Conservation (phyloP, 2,329 filamentous ascomycete species). For the Stachybotrys echinatus region DNA sequence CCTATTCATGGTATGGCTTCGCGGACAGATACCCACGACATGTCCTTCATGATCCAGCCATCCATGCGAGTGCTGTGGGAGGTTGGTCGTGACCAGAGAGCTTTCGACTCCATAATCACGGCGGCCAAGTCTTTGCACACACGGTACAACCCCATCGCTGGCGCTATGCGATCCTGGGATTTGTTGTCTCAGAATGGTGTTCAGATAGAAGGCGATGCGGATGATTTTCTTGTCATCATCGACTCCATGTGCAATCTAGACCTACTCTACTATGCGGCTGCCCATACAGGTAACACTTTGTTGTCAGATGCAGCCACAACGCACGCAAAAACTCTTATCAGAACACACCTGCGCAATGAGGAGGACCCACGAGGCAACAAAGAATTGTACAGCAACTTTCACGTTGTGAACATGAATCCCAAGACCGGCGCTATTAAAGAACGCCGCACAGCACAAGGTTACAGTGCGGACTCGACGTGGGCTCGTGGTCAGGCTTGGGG, state of each 20-base stretch:
- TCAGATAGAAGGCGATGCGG: slow-evolving; percentile 19
- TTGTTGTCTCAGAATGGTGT: slow-evolving; percentile 22
- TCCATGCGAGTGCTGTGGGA: slow-evolving; percentile 44
- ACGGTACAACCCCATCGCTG: slow-evolving; percentile 34
- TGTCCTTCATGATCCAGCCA: slow-evolving; percentile 49
- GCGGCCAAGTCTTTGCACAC: slow-evolving; percentile 38
- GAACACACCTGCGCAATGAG: slow-evolving; percentile 34
- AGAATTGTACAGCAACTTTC: slow-evolving; percentile 30
- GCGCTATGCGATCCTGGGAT: slow-evolving; percentile 46
- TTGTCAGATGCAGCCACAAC: slow-evolving; percentile 22
- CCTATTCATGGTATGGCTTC: slow-evolving; percentile 27
- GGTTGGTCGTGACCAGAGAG: slow-evolving; percentile 29
- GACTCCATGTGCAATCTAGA: slow-evolving; percentile 36
- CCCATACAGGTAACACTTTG: slow-evolving; percentile 18
- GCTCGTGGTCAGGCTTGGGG: slow-evolving; percentile 47
- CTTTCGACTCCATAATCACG: slow-evolving; percentile 32
- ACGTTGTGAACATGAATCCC: slow-evolving; percentile 45
- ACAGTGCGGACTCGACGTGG: slow-evolving; percentile 41
- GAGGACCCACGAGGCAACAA: slow-evolving; percentile 5
- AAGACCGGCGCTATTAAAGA: slow-evolving; percentile 34
- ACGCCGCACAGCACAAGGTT: slow-evolving; percentile 43
- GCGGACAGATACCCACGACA: slow-evolving; percentile 46
- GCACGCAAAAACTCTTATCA: slow-evolving; percentile 35
- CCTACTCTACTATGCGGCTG: slow-evolving; percentile 28
- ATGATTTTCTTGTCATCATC: slow-evolving; percentile 36